Base-by-base conservation (phyloP, 768 basidiomycete genomes). In the Pulveroboletus frians region DNA sequence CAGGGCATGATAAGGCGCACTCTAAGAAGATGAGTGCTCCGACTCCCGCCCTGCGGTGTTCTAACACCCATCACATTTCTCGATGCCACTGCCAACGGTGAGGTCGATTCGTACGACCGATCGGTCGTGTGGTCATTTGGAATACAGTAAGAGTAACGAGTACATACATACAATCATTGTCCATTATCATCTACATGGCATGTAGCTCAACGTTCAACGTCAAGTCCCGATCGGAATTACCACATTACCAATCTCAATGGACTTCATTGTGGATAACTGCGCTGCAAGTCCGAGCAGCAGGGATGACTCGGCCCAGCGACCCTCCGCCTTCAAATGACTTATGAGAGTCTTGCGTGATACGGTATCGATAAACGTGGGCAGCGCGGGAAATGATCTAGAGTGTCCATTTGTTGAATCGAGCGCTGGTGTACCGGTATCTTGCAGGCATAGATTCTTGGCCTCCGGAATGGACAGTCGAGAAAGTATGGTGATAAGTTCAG, bases 401-500 rank as follows among this genome's bases (percentile, higher is more conserved):
- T 35, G 23, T 10, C 23, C 17, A 32, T 26, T 51, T 18, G 39
- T 23, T 5, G 46, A 38, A 7, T 39, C 51, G 15, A 38, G 13
- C 9, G 21, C 6, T 5, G 23, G 38, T 4, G 30, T 62, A 58
- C n/a, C 67, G 39, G 6, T 46, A 58, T 83, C 78, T 51, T 74
- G 55, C 37, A 86, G 69, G 38, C 66, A 67, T 38, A 87, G 67
- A 26, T 69, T 71, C 48, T 61, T 68, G 29, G 84, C 72, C 29
- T 65, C 63, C 20, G 80, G 83, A 7, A 74, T 67, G 15, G 67
- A 71, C 17, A 84, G 55, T 51, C 76, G 75, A 36, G 76, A 73
- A 47, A 80, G 65, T 52, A 84, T 68, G 42, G 72, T 70, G 17
- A 74, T 63, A 26, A 86, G 71, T 57, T 85, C 84, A 42, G 75